Evolutionary conservation across 177 flowering plant species (phyloP), one percentile per base, ranked within the genome.

Genomic region (Vitis hybrid): DNA sequence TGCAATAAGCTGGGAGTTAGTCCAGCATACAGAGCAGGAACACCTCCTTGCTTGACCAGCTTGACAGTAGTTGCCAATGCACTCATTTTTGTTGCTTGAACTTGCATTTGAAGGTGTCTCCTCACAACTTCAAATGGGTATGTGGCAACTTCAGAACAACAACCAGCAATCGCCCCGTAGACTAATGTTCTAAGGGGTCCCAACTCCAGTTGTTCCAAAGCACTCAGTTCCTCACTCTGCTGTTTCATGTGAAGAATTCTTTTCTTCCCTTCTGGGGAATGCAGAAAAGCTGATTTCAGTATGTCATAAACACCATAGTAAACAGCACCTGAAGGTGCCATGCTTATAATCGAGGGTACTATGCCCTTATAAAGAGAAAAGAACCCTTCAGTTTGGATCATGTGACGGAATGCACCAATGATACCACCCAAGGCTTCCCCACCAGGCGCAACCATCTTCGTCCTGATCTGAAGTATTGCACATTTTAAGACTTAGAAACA

Each of bases 301-400:
- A 89, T 88, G 74, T 92, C 99, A 78, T 93, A 95, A 13, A 93
- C 97, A 11, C 98, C 90, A 71, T 93, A 93, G 76, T 93, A 95
- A 69, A 93, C 97, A 38, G 99, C 99, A 64, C 92, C 89, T 20
- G 99, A 88, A 65, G 98, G 98, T 57, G 96, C 95, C 94, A 95
- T 86, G 72, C 97, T 92, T 15, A 87, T 31, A 68, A 95, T 83
- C 17, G 99, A 93, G n/a, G 98, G 97, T 11, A 80, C 79, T 79
- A 95, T 75, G 55, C 99, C 98, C 74, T 85, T 93, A 82, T 93
- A 95, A 74, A 95, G 92, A 14, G 99, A 89, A 77, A 93, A 85
- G 80, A 90, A 85, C 54, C 98, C 99, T 82, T 93, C 96, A 53
- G 87, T 91, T 71, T 81, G 84, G 69, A 93, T 80, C 89, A 90